Base-by-base conservation (phyloP, 192 early-diverging fungal species). In the Podila epigama region DNA sequence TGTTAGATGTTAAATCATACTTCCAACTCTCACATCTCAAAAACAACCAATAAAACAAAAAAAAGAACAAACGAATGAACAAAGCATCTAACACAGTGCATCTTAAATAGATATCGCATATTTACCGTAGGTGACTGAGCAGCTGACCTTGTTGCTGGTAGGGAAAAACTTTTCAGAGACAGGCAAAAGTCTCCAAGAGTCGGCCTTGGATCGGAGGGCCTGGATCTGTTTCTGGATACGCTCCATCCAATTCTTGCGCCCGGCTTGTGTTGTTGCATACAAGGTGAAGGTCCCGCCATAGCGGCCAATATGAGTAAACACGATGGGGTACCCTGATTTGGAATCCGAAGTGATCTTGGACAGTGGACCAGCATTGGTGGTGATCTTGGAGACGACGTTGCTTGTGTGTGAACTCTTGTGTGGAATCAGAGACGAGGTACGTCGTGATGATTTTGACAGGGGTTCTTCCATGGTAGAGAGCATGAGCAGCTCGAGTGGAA, bases 201-300 rank as follows among this genome's bases (percentile, higher is more conserved):
- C 73, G 53, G 58, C 80, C 55, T 44, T 82, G 70, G 81, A 80
- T 34, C 62, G 73, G 25, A 88, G 36, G 16, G 75, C 51, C 13
- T 75, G 57, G 36, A 84, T 87, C 57, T 92, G 86, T 33, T 84
- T 83, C 59, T 89, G 85, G 58, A 98, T 94, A 51, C 87, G 87
- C 44, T 95, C 90, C 41, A 92, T 84, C 97, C 97, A 98, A 53
- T 93, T 86, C 62, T 86, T 84, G 34, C 92, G 85, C 58, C 89
- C 90, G 3, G 92, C 88, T 28, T 88, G 75, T 61, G 90, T 92
- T 16, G 87, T 79, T 5, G 94, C 92, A 63, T 93, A 91, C 50
- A 98, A 77, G 0, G 92, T 92, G 51, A 86, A 73, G 0, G 87
- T 75, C 57, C 90, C 89, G 6, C 93, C 93, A 39, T 86, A 79